phyloP scores from a whole-genome alignment of 2,329 filamentous ascomycete species.

The Xylaria sp. region DNA sequence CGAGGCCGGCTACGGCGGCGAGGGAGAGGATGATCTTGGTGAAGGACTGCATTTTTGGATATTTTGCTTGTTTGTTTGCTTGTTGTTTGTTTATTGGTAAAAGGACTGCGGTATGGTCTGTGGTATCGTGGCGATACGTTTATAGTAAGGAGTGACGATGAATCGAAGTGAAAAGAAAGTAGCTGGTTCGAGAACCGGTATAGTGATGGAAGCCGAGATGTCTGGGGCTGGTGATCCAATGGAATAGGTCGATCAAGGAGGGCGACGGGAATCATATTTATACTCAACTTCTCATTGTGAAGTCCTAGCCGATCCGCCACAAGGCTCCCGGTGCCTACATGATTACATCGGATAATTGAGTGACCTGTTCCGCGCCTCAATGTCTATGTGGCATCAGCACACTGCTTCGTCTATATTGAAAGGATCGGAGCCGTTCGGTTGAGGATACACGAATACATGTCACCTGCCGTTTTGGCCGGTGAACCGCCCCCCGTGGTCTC shows the following conservation, averaged over 20 bases:
- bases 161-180: slow-evolving; percentile 27
- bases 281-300: slow-evolving; percentile 13
- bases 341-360: neutral
- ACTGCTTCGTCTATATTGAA: slow-evolving; percentile 8
- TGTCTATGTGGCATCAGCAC: neutral
- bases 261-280: slow-evolving; percentile 26
- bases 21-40: slow-evolving; percentile 33
- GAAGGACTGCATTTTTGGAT: slow-evolving; percentile 37
- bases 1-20: slow-evolving; percentile 54
- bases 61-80: slow-evolving; percentile 4
- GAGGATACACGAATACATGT: slow-evolving; percentile 12
- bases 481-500: neutral
- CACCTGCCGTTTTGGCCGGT: slow-evolving; percentile 30
- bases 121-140: slow-evolving; percentile 19
- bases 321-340: neutral
- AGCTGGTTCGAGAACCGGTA: slow-evolving; percentile 24
- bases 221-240: slow-evolving; percentile 17
- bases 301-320: neutral
- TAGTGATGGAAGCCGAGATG: slow-evolving; percentile 12
- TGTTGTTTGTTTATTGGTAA: neutral
- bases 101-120: neutral
- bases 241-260: slow-evolving; percentile 1
- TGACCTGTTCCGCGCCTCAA: neutral
- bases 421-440: slow-evolving; percentile 19
- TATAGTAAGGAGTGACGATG: slow-evolving; percentile 31